Conservation (phyloP, 2,329 filamentous ascomycete species). For the Pestalotiopsis fici region DNA sequence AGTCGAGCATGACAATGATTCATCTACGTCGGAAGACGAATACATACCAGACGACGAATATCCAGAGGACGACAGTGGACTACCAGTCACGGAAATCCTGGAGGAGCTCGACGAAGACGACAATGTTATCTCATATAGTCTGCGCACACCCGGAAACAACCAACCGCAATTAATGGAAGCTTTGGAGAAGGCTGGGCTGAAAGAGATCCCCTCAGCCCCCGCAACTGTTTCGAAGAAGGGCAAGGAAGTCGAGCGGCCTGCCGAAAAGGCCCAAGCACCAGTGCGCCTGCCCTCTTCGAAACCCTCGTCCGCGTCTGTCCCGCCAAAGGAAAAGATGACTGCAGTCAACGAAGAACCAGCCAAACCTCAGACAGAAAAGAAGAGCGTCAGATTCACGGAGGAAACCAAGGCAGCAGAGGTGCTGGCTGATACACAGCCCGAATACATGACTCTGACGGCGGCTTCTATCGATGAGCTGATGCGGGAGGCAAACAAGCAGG, state of each 20-base stretch:
- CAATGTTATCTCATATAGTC: constrained; percentile 71
- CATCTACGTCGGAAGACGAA: background rate
- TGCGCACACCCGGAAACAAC: constrained; percentile 67
- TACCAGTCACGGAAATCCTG: constrained; percentile 86
- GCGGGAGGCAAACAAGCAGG: constrained; percentile 55
- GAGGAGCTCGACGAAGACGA: constrained; percentile 91
- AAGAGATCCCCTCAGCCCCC: constrained; percentile 37
- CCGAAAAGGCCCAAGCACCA: background rate
- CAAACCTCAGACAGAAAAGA: constrained; percentile 37
- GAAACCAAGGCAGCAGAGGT: constrained; percentile 53
- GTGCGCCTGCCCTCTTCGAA: background rate
- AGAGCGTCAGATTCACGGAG: constrained; percentile 64
- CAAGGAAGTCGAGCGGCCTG: background rate
- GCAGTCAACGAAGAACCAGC: background rate
- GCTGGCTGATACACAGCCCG: constrained; percentile 18
- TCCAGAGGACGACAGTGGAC: constrained; percentile 63
- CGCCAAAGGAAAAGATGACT: background rate
- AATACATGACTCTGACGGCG: constrained; percentile 38
- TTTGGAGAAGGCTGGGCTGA: constrained; percentile 74
- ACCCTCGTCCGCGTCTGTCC: background rate
- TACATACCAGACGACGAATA: background rate
- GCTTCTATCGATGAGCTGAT: constrained; percentile 58
- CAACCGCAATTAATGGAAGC: constrained; percentile 70
- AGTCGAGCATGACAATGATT: background rate
- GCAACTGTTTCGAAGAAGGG: constrained; percentile 13